These are phyloP conservation scores for Cyclotella cryptica DNA, from an alignment of 108 stramenopile genomes.

Conservation along the genomic window DNA sequence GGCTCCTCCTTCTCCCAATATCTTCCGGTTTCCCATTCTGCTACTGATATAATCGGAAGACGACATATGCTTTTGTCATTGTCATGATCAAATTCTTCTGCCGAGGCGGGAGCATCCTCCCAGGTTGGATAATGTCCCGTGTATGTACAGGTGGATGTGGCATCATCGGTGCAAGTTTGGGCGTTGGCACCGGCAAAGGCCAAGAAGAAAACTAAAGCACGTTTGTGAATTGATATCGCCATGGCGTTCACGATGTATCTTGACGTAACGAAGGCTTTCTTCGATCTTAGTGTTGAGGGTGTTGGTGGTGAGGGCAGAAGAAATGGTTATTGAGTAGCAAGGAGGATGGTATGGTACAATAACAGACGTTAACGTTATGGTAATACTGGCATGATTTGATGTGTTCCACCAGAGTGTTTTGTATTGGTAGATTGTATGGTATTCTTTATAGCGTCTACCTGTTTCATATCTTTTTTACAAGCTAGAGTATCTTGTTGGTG, in stretches of 20 bases:
- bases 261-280: too few species aligned
- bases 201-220: not conserved
- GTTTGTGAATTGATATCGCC: not conserved
- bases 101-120: conserved; percentile 43
- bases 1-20: conserved; percentile 45
- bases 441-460: too few species aligned
- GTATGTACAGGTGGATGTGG: not conserved
- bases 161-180: conserved; percentile 11
- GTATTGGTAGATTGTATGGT: too few species aligned
- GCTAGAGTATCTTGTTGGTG: too few species aligned
- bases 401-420: too few species aligned
- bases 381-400: too few species aligned
- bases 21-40: conserved; percentile 40
- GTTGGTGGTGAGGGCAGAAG: too few species aligned
- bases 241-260: not conserved
- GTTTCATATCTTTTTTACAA: too few species aligned
- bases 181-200: not conserved
- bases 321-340: too few species aligned
- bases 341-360: too few species aligned
- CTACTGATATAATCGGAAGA: conserved; percentile 37
- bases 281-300: too few species aligned
- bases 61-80: conserved; percentile 40
- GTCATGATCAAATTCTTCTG: conserved; percentile 46
- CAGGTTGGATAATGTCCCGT: conserved; percentile 28
- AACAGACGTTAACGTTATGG: too few species aligned